Evolutionary conservation across 108 stramenopile species (phyloP), one percentile per base, ranked within the genome.

Genomic region (Halocafeteria seosinensis): DNA sequence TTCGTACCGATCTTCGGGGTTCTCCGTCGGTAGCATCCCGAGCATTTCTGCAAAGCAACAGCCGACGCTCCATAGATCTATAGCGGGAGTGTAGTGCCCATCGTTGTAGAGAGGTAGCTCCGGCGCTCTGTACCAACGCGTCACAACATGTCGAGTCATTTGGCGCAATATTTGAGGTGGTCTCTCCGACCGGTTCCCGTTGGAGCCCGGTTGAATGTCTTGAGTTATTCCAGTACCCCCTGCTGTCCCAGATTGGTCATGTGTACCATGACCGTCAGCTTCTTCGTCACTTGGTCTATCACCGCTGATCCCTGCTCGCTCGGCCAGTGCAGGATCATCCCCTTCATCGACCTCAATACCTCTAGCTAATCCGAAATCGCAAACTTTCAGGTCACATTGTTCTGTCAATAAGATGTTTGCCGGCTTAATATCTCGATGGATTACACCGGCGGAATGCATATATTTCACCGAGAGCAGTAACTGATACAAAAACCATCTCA

Each of bases 91-190:
- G 58, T 59, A 65, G 50, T 69, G 67, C 21, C 67, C 72, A 30
- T 76, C 71, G 50, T 68, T 67, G 0, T 71, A 66, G 3, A 98
- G 71, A 51, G 94, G 93, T 30, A 95, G 73, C 71, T 98, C 97
- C 9, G 97, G 97, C 26, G 95, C 92, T 31, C 97, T 76, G 74
- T 98, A 98, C 97, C 97, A 98, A 13, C 97, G 75, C 28, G 94
- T 94, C 13, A 95, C 97, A 33, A 98, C 97, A 73, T 98, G 93
- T 71, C 91, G 90, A 28, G 42, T 47, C 42, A 47, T 47, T 47
- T 47, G 42, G 17, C 42, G 42, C 17, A 21, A n/a, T n/a, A 47
- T 47, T 17, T n/a, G 17, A 17, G 17, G 17, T 47, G 42, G 42
- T n/a, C n/a, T 47, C 17, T n/a, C 42, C 17, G 42, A 21, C 17